phyloP scores from a whole-genome alignment of 2,329 filamentous ascomycete species.

The Microascus cirrosus region DNA sequence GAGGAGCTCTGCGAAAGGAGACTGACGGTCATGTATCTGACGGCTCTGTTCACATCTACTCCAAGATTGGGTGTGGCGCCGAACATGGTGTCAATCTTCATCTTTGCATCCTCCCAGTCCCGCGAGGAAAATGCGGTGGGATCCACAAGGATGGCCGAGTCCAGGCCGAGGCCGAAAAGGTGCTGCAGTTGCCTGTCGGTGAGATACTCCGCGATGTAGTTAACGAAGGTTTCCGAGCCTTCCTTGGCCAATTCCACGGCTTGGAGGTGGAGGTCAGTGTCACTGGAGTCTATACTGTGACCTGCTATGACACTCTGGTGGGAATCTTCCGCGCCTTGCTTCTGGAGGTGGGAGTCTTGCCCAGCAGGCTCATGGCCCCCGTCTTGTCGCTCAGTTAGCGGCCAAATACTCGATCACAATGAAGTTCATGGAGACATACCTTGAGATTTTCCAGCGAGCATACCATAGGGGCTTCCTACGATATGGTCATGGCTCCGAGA shows the following conservation, averaged over 20 bases:
- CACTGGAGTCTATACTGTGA: background rate
- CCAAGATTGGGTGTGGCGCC: background rate
- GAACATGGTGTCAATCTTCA: background rate
- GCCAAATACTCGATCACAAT: background rate
- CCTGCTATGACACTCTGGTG: background rate
- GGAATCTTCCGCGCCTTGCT: background rate
- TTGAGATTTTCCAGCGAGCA: background rate
- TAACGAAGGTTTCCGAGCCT: conserved; percentile 6
- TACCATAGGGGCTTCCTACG: background rate
- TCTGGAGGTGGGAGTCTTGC: background rate
- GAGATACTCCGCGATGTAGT: conserved; percentile 5
- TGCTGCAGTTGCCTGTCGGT: conserved; percentile 5
- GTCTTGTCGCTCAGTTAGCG: background rate
- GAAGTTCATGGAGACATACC: background rate
- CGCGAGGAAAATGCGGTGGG: background rate
- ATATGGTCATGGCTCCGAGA: background rate
- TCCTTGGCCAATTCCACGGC: conserved; percentile 3
- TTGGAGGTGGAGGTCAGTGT: background rate
- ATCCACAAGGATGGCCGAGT: background rate
- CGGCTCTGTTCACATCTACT: background rate
- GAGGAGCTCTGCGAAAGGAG: background rate
- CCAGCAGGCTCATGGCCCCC: background rate
- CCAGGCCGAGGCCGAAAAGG: conserved; percentile 6
- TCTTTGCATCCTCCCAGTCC: background rate
- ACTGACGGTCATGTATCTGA: background rate